Evolutionary conservation across 2,329 filamentous ascomycete species (phyloP), one percentile per base, ranked within the genome.

Genomic region (Cladorrhinum sp.): DNA sequence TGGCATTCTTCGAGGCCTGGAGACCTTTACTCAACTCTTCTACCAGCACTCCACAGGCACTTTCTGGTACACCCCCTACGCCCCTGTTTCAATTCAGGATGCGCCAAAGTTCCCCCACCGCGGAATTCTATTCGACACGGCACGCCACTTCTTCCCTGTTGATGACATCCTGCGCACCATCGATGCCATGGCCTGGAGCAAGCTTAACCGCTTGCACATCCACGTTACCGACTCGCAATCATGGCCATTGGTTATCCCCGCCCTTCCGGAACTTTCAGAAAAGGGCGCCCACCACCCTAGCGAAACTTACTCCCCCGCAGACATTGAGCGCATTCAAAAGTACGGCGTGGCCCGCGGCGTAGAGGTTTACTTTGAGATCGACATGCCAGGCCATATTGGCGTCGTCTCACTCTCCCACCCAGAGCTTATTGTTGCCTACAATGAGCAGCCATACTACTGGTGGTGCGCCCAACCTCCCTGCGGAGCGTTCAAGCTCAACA

Each of bases 161-260:
- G 72, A 78, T 2, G 84, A 90, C 68, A 87, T 96, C 66, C 81
- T 87, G 69, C 85, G 86, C 55, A 91, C 87, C 57, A 90, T 96
- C 65, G 90, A 96, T 70, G 89, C 86, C 45, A 75, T 90, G 65
- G 79, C 89, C 1, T 92, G 86, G 82, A 91, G 87, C 77, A 95
- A 96, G 77, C 83, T 95, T 79, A 95, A 95, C 75, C 81, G 86
- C 5, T 80, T 96, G 59, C 91, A 95, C 74, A 78, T 93, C 57
- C 91, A 96, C 77, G 81, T 88, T 60, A 95, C 90, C 3, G 91
- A 96, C 73, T 86, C 88, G 16, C 91, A 96, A 74, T 90, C 90
- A 3, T 96, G 91, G 89, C 92, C 92, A 0, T 78, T 96, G 23
- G 90, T 92, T 66, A 87, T 96, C 54, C 89, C 90, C 1, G 75